phyloP scores from a whole-genome alignment of 306 rosid species.

The Aeschynomene evenia region DNA sequence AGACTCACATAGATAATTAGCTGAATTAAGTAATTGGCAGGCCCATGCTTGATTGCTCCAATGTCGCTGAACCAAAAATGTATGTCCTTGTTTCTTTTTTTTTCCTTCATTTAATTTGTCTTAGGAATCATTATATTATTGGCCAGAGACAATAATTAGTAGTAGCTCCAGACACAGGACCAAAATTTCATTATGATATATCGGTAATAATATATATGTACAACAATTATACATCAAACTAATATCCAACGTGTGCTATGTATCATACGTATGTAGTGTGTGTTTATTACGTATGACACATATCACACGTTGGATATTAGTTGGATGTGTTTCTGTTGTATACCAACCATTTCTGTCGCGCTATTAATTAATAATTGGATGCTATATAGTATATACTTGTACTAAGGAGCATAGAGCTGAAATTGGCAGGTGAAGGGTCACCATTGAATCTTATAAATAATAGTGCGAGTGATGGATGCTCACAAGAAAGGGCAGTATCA shows the following conservation, averaged over 20 bases:
- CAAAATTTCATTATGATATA: neutral
- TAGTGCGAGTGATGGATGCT: slow-evolving; percentile 32
- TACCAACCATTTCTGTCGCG: too few species aligned
- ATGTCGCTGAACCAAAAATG: neutral
- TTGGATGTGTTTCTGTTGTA: too few species aligned
- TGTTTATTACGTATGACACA: too few species aligned
- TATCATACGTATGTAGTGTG: too few species aligned
- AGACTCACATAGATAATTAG: too few species aligned
- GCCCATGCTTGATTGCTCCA: neutral
- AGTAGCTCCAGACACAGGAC: neutral
- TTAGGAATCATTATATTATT: slow-evolving; percentile 29
- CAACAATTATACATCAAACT: too few species aligned
- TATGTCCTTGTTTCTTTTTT: neutral
- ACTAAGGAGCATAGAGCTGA: neutral
- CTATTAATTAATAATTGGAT: too few species aligned
- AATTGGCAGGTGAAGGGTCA: slow-evolving; percentile 28
- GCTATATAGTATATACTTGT: slow-evolving; percentile 7
- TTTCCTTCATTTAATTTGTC: neutral
- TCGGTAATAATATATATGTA: too few species aligned
- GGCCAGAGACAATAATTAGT: neutral
- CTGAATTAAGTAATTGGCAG: neutral
- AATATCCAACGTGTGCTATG: too few species aligned
- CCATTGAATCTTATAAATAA: slow-evolving; percentile 17
- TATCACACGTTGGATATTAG: too few species aligned
- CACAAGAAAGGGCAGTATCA: slow-evolving; percentile 31